Evolutionary conservation across 345 rosid genomes (phyloP).

Genomic region (Arabis alpina): DNA sequence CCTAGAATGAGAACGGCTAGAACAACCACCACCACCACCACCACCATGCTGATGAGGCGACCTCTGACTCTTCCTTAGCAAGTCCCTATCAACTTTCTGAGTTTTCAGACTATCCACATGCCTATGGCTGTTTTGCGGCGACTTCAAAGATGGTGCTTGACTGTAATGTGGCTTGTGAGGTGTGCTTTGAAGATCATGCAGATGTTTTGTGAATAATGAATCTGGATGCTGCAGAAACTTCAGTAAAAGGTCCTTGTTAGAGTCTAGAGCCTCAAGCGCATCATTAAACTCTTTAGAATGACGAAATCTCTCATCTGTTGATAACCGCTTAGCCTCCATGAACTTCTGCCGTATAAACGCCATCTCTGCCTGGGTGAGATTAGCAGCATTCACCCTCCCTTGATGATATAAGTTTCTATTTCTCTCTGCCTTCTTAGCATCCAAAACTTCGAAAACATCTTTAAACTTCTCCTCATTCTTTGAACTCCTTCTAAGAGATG

Average conservation of each 20-base stretch:
- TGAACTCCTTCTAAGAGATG: slow-evolving; percentile 72
- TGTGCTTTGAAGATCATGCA: slow-evolving; percentile 62
- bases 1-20: slow-evolving; percentile 47
- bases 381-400: slow-evolving; percentile 44
- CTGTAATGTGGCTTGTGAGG: slow-evolving; percentile 53
- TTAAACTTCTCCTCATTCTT: slow-evolving; percentile 84
- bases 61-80: slow-evolving; percentile 41
- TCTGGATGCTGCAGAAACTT: slow-evolving; percentile 91
- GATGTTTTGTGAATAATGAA: slow-evolving; percentile 80
- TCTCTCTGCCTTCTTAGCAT: slow-evolving; percentile 56
- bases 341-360: slow-evolving; percentile 73
- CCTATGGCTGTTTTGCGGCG: slow-evolving; percentile 44
- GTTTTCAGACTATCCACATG: slow-evolving; percentile 38
- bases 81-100: slow-evolving; percentile 52
- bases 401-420: slow-evolving; percentile 41
- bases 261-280: slow-evolving; percentile 77
- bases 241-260: slow-evolving; percentile 75
- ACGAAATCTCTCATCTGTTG: slow-evolving; percentile 70
- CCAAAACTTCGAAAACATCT: slow-evolving; percentile 95
- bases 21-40: slow-evolving; percentile 39
- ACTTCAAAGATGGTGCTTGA: slow-evolving; percentile 47
- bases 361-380: slow-evolving; percentile 69
- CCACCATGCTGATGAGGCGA: slow-evolving; percentile 44
- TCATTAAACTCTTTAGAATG: slow-evolving; percentile 79
- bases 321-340: slow-evolving; percentile 75